Percentiles rank a stretch among this genome's conserved stretches.
phyloP scores from a whole-genome alignment of 495 filamentous ascomycete genomes.

The Sporormia fimetaria region DNA sequence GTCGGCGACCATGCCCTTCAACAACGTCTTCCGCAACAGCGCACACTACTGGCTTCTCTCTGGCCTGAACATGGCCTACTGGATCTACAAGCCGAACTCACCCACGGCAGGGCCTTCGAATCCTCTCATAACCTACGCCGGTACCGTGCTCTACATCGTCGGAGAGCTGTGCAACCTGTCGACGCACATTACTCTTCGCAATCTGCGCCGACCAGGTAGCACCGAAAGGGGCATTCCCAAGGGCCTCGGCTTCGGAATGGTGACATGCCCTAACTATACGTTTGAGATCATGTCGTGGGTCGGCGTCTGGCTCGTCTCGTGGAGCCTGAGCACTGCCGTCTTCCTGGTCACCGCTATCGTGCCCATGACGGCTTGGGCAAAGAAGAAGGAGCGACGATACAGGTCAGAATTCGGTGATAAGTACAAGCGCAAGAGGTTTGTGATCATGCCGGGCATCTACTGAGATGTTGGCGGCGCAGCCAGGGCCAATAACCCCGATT shows the following conservation, averaged over 20 bases:
- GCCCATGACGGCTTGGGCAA: conserved; percentile 79
- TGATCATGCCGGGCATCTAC: conserved; percentile 61
- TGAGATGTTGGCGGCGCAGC: too few species aligned
- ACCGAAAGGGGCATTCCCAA: conserved; percentile 78
- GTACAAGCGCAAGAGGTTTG: too few species aligned
- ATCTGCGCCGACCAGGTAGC: conserved; percentile 64
- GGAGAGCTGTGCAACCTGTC: conserved; percentile 70
- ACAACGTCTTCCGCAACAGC: conserved; percentile 83
- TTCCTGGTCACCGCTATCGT: conserved; percentile 56
- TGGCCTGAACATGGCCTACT: conserved; percentile 72
- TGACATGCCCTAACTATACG: conserved; percentile 96
- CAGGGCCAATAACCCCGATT: too few species aligned
- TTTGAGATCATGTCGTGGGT: conserved; percentile 84
- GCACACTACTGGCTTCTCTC: conserved; percentile 81
- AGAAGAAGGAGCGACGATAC: conserved; percentile 87
- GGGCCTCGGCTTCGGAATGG: conserved; percentile 72
- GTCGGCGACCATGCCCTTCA: conserved; percentile 77
- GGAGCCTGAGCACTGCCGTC: conserved; percentile 61
- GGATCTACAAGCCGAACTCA: conserved; percentile 66
- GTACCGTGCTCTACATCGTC: conserved; percentile 56
- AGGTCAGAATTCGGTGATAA: too few species aligned
- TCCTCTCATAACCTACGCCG: conserved; percentile 44
- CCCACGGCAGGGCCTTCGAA: conserved; percentile 42
- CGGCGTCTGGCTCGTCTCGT: conserved; percentile 60
- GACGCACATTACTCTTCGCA: conserved; percentile 63